A percentile compares a stretch with the other conserved stretches of the same genome.
Conservation (phyloP, 2,329 filamentous ascomycete species). For the Colletotrichum orbiculare region DNA sequence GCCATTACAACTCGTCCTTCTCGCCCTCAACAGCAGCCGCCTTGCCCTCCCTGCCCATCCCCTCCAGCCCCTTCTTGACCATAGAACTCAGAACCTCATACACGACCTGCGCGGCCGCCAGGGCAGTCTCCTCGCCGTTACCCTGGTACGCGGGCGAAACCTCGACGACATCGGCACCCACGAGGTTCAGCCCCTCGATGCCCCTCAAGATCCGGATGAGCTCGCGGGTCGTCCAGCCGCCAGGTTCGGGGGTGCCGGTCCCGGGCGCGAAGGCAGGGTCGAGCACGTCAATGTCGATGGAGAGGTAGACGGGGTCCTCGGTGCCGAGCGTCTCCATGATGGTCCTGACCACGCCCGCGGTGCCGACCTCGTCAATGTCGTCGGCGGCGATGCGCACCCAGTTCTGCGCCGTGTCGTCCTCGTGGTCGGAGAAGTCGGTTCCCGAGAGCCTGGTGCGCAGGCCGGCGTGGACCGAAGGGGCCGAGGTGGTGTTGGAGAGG, state of each 20-base stretch:
- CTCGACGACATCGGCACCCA: constrained; percentile 92
- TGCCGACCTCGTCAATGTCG: constrained; percentile 87
- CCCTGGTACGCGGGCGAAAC: constrained; percentile 88
- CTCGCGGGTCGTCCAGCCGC: constrained; percentile 91
- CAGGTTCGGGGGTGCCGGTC: constrained; percentile 89
- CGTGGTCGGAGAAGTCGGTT: constrained; percentile 73
- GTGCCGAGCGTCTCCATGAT: constrained; percentile 80
- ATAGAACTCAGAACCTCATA: constrained; percentile 87
- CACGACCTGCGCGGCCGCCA: constrained; percentile 85
- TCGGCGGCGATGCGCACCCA: constrained; percentile 86
- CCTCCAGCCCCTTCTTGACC: constrained; percentile 64
- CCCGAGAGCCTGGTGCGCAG: constrained; percentile 81
- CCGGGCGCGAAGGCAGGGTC: constrained; percentile 65
- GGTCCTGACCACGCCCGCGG: constrained; percentile 73
- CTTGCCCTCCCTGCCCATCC: constrained; percentile 49
- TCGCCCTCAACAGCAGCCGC: constrained; percentile 32
- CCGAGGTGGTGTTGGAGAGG: constrained; percentile 75
- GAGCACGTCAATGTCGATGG: constrained; percentile 56
- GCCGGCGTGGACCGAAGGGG: constrained; percentile 83
- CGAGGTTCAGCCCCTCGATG: constrained; percentile 84
- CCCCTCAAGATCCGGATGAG: constrained; percentile 85
- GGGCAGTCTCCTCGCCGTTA: constrained; percentile 80
- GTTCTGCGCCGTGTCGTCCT: constrained; percentile 78
- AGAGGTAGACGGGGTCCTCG: constrained; percentile 83
- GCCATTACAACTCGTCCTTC: constrained; percentile 53